Evolutionary conservation across 495 filamentous ascomycete genomes (phyloP).

Genomic region (Neurospora sp.): DNA sequence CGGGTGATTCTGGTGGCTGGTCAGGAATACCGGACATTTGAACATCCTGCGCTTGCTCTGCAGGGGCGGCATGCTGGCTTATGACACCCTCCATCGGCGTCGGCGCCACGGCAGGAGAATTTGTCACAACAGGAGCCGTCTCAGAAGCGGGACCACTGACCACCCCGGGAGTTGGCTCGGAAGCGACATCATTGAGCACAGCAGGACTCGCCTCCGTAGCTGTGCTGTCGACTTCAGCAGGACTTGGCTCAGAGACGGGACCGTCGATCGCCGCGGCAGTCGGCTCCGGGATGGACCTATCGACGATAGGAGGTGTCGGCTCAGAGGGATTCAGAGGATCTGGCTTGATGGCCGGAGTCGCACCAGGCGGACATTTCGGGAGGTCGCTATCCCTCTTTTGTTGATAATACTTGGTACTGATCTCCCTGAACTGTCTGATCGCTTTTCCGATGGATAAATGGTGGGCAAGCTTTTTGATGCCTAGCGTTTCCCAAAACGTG

Average conservation of each 20-base stretch:
- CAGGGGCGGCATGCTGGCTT: background rate
- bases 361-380: background rate
- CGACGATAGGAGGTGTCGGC: background rate
- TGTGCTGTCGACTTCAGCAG: background rate
- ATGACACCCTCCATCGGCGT: background rate
- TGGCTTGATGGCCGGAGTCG: background rate
- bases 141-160: background rate
- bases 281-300: background rate
- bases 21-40: background rate
- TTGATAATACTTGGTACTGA: conserved; percentile 19
- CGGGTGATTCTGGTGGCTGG: background rate
- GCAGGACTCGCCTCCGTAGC: background rate
- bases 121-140: background rate
- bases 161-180: background rate
- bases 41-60: background rate
- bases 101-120: background rate
- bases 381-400: background rate
- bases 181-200: background rate
- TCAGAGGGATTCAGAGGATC: background rate
- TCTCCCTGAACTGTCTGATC: conserved; percentile 18
- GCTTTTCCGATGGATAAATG: conserved; percentile 23
- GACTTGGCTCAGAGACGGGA: background rate
- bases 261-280: background rate
- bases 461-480: conserved; percentile 24
- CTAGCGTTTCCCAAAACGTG: conserved; percentile 20